Conservation (phyloP, 257 asterid species). For the Eucommia ulmoides region DNA sequence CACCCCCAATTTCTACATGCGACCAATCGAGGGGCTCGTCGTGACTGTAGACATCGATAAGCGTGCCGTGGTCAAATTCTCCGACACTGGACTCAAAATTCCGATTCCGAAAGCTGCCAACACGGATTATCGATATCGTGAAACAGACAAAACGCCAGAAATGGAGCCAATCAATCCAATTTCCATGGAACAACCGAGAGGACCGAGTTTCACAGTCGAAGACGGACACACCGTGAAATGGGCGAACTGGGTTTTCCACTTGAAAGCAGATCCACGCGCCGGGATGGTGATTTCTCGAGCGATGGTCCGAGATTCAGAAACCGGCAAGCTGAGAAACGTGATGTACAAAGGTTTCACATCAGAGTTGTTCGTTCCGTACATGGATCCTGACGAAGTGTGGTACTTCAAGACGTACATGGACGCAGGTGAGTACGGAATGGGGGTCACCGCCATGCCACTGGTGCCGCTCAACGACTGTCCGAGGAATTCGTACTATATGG, state of each 20-base stretch:
- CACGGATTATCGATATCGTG: conserved; percentile 36
- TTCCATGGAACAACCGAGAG: conserved; percentile 56
- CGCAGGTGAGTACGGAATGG: conserved; percentile 76
- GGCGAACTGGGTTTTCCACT: conserved; percentile 83
- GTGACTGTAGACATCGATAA: conserved; percentile 45
- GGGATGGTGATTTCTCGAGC: conserved; percentile 61
- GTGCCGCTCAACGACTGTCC: conserved; percentile 83
- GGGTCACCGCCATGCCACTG: conserved; percentile 47
- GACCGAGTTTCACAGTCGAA: conserved; percentile 51
- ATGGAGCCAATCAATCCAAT: conserved; percentile 43
- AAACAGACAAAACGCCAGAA: conserved; percentile 18
- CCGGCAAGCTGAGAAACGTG: conserved; percentile 41
- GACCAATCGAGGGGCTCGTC: conserved; percentile 65
- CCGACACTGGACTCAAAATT: conserved; percentile 42
- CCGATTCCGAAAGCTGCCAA: conserved; percentile 51
- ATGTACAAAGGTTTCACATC: conserved; percentile 79
- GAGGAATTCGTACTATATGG: conserved; percentile 47
- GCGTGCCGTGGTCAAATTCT: conserved; percentile 26
- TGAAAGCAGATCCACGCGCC: conserved; percentile 63
- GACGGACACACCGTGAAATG: conserved; percentile 53
- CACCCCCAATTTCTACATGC: conserved; percentile 75
- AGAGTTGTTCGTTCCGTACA: conserved; percentile 71
- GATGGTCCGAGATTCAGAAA: conserved; percentile 38
- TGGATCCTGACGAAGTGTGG: conserved; percentile 77
- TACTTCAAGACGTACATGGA: conserved; percentile 79